A percentile compares a stretch with the other conserved stretches of the same genome.
phyloP scores from a whole-genome alignment of 495 filamentous ascomycete species.

The Clavariopsis aquatica region DNA sequence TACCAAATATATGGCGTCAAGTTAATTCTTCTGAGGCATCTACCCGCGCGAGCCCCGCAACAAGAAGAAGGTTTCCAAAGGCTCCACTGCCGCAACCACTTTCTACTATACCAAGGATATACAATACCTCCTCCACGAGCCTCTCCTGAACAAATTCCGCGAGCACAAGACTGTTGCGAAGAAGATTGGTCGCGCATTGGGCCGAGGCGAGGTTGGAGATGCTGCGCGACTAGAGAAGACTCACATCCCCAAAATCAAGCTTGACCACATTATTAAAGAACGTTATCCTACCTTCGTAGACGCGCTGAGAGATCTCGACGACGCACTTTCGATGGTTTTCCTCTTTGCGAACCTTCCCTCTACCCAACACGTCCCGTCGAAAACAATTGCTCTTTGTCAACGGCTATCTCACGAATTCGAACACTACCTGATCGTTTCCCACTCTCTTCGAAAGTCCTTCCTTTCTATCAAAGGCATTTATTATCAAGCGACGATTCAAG shows the following conservation, averaged over 20 bases:
- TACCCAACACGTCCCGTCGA: constrained; percentile 78
- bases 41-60: constrained; percentile 94
- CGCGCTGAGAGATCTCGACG: constrained; percentile 90
- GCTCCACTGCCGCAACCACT: constrained; percentile 83
- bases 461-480: constrained; percentile 99
- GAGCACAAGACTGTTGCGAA: constrained; percentile 95
- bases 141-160: constrained; percentile 90
- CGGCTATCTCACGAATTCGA: constrained; percentile 90
- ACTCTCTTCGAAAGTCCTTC: constrained; percentile 91
- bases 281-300: constrained; percentile 97
- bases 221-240: constrained; percentile 82
- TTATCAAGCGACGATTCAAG: constrained; percentile 97
- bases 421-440: constrained; percentile 90
- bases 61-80: constrained; percentile 95
- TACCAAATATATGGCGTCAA: constrained; percentile 10
- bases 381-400: constrained; percentile 91
- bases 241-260: constrained; percentile 77
- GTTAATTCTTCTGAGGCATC: constrained; percentile 59
- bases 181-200: constrained; percentile 90
- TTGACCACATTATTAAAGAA: constrained; percentile 97
- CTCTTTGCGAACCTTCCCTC: constrained; percentile 96
- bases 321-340: constrained; percentile 95
- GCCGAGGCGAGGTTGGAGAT: constrained; percentile 85
- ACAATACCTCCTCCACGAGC: constrained; percentile 95
- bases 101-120: constrained; percentile 99